A percentile compares a stretch with the other conserved stretches of the same genome.
phyloP scores from a whole-genome alignment of 148 eudicot genomes.

The Gaultheria prostrata region DNA sequence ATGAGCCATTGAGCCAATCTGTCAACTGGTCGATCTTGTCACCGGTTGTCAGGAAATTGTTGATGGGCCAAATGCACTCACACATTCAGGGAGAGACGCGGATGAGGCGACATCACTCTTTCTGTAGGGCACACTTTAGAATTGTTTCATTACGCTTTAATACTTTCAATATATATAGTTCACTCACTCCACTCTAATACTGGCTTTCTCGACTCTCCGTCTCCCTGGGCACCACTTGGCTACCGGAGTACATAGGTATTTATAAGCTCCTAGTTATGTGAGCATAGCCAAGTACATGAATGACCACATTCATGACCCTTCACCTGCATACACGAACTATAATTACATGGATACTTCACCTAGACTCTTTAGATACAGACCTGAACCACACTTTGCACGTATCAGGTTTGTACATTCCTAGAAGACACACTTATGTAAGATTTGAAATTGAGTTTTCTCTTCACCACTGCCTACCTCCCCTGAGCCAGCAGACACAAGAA shows the following conservation, averaged over 20 bases:
- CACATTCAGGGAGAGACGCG: background rate
- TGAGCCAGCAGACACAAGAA: background rate
- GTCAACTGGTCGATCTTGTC: background rate
- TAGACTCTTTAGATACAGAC: too few species aligned
- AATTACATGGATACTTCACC: too few species aligned
- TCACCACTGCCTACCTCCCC: background rate
- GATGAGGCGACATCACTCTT: background rate
- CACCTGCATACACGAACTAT: too few species aligned
- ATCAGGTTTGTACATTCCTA: background rate
- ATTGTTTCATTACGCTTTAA: background rate
- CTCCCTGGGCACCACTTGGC: background rate
- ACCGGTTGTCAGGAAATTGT: background rate
- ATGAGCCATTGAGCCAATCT: background rate
- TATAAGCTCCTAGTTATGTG: background rate
- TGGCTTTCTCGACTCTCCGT: background rate
- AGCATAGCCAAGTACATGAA: background rate
- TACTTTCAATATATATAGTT: background rate
- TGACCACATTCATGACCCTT: background rate
- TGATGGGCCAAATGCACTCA: constrained; percentile 1
- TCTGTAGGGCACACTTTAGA: background rate
- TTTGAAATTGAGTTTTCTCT: background rate
- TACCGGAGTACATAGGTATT: background rate
- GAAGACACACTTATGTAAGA: background rate
- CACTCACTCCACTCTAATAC: background rate
- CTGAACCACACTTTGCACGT: too few species aligned